Base-by-base conservation (phyloP, 2,329 filamentous ascomycete genomes). In the Magnaporthiopsis rhizophila region DNA sequence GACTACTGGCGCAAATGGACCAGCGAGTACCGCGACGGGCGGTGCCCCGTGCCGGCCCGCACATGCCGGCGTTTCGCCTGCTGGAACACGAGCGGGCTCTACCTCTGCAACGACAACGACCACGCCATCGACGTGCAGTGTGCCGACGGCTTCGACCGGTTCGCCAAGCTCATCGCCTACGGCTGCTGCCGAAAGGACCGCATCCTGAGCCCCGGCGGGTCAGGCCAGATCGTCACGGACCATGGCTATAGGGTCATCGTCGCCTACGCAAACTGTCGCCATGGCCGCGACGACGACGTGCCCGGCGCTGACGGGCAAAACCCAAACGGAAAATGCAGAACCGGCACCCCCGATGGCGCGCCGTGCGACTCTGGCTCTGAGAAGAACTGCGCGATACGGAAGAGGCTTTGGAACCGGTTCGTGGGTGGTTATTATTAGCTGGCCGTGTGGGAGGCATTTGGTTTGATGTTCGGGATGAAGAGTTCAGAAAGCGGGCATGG, bases 41-140 rank as follows among this genome's bases (percentile, higher is more conserved):
- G 45, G 45, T 53, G 24, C 57, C 30, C 15, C 57, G 57, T 58
- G 57, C 57, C 57, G 24, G 57, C 57, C 26, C 57, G 57, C 26
- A 58, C 57, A 15, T 58, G 57, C 26, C 57, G 57, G 30, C 57
- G 57, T 26, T 32, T 58, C 30, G 57, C 26, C 1, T 58, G 57
- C 18, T 58, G 57, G 57, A 58, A 58, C 9, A 58, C 57, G 12
- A 58, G 57, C 57, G 57, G 57, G 57, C 24, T 58, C 24, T 58
- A 58, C 57, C 26, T 58, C 57, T 58, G 57, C 57, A 58, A 58
- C 57, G 57, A 58, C 30, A 58, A 58, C 26, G 12, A 21, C 30
- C 57, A 58, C 57, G 18, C 13, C 57, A 26, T 58, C n/a, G 18
- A 15, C 4, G 21, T 58, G 6, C 6, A 9, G 3, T 58, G 57